Percentiles rank a stretch among this genome's conserved stretches.
phyloP scores from a whole-genome alignment of 352 stramenopile species.

The Blastocystis hominis region DNA sequence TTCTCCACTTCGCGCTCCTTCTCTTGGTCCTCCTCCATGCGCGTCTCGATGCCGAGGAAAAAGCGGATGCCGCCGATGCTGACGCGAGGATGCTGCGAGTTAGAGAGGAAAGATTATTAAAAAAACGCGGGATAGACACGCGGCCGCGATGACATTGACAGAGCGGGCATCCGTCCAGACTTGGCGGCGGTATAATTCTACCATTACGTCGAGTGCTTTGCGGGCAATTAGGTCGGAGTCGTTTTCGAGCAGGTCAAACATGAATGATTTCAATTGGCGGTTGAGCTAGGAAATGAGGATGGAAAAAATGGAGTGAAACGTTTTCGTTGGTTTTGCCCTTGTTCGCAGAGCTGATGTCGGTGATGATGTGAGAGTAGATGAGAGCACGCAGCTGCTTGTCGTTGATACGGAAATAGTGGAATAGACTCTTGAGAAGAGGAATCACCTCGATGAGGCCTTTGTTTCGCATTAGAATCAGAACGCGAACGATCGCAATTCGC shows the following conservation, averaged over 20 bases:
- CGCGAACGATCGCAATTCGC: slow-evolving; percentile 82
- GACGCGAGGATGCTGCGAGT: slow-evolving; percentile 71
- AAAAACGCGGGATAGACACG: slow-evolving; percentile 67
- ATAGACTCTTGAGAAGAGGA: slow-evolving; percentile 84
- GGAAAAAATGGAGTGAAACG: background rate
- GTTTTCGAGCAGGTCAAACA: slow-evolving; percentile 84
- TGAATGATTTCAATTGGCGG: slow-evolving; percentile 82
- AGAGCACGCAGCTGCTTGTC: slow-evolving; percentile 87
- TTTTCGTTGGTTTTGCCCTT: slow-evolving; percentile 77
- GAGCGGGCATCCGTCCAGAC: slow-evolving; percentile 90
- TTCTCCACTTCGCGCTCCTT: slow-evolving; percentile 73
- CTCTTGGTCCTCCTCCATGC: slow-evolving; percentile 85
- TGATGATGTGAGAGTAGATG: slow-evolving; percentile 87
- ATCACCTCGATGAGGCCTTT: slow-evolving; percentile 80
- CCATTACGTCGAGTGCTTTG: slow-evolving; percentile 80
- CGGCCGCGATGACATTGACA: slow-evolving; percentile 88
- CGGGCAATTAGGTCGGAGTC: slow-evolving; percentile 73
- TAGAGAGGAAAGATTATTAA: slow-evolving; percentile 54
- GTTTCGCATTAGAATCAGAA: slow-evolving; percentile 88
- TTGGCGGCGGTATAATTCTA: slow-evolving; percentile 84
- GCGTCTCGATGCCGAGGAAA: slow-evolving; percentile 92
- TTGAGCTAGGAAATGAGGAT: slow-evolving; percentile 70
- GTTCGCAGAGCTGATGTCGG: slow-evolving; percentile 82
- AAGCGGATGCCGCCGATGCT: slow-evolving; percentile 84
- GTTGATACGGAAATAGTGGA: slow-evolving; percentile 84